Percentiles rank a stretch among this genome's conserved stretches.
Conservation (phyloP, 2,329 filamentous ascomycete genomes). For the Fusarium sp. region DNA sequence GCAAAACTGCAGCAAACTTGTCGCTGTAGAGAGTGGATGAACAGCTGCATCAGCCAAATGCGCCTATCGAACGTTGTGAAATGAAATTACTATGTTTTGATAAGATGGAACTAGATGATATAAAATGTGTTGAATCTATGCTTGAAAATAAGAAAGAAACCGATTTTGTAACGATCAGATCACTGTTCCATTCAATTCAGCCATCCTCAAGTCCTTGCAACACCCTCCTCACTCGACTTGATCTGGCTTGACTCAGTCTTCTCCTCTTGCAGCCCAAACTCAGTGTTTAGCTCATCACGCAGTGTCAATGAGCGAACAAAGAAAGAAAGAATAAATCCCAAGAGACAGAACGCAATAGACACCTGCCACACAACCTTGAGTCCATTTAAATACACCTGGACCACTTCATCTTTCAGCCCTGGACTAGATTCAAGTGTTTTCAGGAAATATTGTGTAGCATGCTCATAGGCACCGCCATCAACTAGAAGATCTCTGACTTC, state of each 20-base stretch:
- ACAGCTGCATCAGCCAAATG: too few relatives aligned
- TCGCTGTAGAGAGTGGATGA: too few relatives aligned
- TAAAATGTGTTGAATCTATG: too few relatives aligned
- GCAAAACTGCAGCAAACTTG: too few relatives aligned
- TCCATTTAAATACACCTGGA: slow-evolving; percentile 33
- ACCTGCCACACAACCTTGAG: slow-evolving; percentile 11
- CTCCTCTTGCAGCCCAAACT: slow-evolving; percentile 4
- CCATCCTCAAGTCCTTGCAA: not conserved
- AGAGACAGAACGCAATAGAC: slow-evolving; percentile 1
- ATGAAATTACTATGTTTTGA: too few relatives aligned
- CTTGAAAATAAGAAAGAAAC: too few relatives aligned
- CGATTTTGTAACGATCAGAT: too few relatives aligned
- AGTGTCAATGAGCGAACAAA: slow-evolving; percentile 6
- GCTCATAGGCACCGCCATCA: slow-evolving; percentile 46
- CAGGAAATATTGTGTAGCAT: slow-evolving; percentile 44
- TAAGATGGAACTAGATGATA: too few relatives aligned
- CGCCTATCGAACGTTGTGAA: too few relatives aligned
- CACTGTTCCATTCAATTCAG: too few relatives aligned
- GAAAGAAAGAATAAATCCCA: slow-evolving; percentile 10
- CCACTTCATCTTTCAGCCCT: slow-evolving; percentile 37
- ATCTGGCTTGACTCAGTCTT: not conserved
- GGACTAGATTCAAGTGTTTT: not conserved
- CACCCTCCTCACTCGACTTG: not conserved
- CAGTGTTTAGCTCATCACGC: slow-evolving; percentile 13
- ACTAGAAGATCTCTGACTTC: slow-evolving; percentile 20